A percentile compares a stretch with the other conserved stretches of the same genome.
These are phyloP conservation scores for Pythium angustatum DNA, from an alignment of 352 stramenopile species.

Conservation along the genomic window DNA sequence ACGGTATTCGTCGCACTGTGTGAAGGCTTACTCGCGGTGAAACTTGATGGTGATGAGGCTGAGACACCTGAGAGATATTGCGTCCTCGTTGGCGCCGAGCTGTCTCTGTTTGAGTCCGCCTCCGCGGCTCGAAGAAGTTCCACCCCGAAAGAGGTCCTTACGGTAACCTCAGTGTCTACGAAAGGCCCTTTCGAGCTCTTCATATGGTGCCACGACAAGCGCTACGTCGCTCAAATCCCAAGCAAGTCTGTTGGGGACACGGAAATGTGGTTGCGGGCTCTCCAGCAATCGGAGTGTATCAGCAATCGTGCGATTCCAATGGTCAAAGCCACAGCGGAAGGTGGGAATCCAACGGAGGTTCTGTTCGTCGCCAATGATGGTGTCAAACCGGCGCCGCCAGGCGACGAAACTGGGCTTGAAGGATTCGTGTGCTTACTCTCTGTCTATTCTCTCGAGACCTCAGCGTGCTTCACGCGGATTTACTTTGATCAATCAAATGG, in stretches of 20 bases:
- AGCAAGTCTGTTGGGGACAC: conserved; percentile 27
- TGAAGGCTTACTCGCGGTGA: conserved; percentile 53
- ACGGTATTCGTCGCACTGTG: conserved; percentile 46
- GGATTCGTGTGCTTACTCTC: conserved; percentile 69
- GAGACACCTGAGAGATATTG: conserved; percentile 46
- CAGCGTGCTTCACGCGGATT: conserved; percentile 62
- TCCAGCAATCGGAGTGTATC: conserved; percentile 51
- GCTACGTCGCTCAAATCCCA: conserved; percentile 32
- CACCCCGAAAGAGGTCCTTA: conserved; percentile 39
- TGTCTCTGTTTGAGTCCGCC: conserved; percentile 58
- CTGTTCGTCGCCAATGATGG: conserved; percentile 32
- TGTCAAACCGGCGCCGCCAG: background rate
- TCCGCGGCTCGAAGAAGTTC: conserved; percentile 29
- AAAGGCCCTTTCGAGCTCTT: conserved; percentile 42
- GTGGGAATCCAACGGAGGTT: conserved; percentile 26
- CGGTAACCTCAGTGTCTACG: conserved; percentile 43
- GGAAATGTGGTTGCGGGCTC: conserved; percentile 64
- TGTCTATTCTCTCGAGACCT: conserved; percentile 66
- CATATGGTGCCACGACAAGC: conserved; percentile 47
- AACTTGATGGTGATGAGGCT: conserved; percentile 40
- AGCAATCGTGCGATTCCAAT: conserved; percentile 32
- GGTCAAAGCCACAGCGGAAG: conserved; percentile 28
- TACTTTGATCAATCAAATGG: conserved; percentile 77
- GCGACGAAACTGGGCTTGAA: conserved; percentile 34
- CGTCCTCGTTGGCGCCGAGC: conserved; percentile 56